Evolutionary conservation across 208 protist species (phyloP), one percentile per base, ranked within the genome.

Genomic region (Porcisia hertigi): DNA sequence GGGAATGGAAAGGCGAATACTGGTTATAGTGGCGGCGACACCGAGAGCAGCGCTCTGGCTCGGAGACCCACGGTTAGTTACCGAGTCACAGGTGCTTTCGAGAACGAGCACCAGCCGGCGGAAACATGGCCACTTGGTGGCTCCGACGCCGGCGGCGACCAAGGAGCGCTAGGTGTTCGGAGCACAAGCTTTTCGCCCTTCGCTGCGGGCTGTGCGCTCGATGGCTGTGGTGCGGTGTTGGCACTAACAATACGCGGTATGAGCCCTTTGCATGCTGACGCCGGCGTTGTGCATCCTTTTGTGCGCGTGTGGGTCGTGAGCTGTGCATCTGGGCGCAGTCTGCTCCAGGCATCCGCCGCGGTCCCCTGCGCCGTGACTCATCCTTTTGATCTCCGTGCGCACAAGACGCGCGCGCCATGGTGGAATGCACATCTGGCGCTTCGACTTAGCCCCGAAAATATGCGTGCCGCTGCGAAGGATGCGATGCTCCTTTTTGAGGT

Each of bases 251-350:
- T 97, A 30, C 76, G 83, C 16, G 88, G 89, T 47, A 96, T 96
- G 90, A 91, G 86, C 71, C 79, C 80, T 7, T 75, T 97, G 55
- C 89, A 92, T 66, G 84, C 93, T 1, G 89, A 96, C 70, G 69
- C 63, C 39, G 73, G 80, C 36, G 89, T 95, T 14, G 89, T 93
- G 14, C 88, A 92, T 64, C 93, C 93, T 0, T 91, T 97, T 77
- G 90, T 95, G 34, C 90, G 93, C 20, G 88, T 89, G 3, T 97
- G 93, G 93, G 45, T 95, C 0, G 82, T 97, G 16, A 87, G 93
- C 80, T 76, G 81, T 41, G 69, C 71, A 9, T 92, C 89, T 14
- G 93, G 93, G 0, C 65, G 77, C 36, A 92, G 80, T 73, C 71
- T 94, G 6, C 62, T 91, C 39, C 43, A 78, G 30, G 30, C 69